These are phyloP conservation scores for Solanum virginianum DNA, from an alignment of 257 asterid genomes.

Conservation along the genomic window DNA sequence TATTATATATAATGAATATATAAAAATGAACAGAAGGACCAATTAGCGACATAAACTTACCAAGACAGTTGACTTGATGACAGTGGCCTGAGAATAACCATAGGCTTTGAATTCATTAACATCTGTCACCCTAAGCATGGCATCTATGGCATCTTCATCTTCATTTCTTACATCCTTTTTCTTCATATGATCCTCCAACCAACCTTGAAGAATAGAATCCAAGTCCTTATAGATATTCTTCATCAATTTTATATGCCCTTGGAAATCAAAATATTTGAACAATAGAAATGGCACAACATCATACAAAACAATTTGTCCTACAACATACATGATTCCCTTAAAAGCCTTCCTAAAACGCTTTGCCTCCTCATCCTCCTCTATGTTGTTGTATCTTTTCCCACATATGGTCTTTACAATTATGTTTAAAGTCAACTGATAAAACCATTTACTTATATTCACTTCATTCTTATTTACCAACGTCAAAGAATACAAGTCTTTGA, in stretches of 20 bases:
- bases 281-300: conserved; percentile 26
- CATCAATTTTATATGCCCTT: conserved; percentile 29
- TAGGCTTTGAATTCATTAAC: conserved; percentile 1
- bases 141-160: conserved; percentile 41
- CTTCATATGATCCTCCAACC: conserved; percentile 28
- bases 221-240: conserved; percentile 21
- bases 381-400: conserved; percentile 22
- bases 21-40: too few relatives aligned
- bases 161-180: not conserved
- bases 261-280: conserved; percentile 33
- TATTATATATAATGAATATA: not conserved
- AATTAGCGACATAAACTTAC: conserved; percentile 10
- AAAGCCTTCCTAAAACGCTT: conserved; percentile 5
- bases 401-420: conserved; percentile 24
- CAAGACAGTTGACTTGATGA: not conserved
- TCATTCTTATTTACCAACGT: not conserved
- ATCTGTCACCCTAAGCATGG: conserved; percentile 29
- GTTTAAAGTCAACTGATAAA: conserved; percentile 20
- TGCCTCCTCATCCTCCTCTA: not conserved
- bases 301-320: conserved; percentile 17
- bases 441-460: conserved; percentile 29
- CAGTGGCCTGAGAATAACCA: not conserved
- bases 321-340: conserved; percentile 21
- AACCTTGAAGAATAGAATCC: conserved; percentile 12
- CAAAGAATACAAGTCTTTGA: conserved; percentile 4